These are phyloP conservation scores for Vitis hybrid DNA, from an alignment of 177 flowering plant genomes.

Conservation along the genomic window DNA sequence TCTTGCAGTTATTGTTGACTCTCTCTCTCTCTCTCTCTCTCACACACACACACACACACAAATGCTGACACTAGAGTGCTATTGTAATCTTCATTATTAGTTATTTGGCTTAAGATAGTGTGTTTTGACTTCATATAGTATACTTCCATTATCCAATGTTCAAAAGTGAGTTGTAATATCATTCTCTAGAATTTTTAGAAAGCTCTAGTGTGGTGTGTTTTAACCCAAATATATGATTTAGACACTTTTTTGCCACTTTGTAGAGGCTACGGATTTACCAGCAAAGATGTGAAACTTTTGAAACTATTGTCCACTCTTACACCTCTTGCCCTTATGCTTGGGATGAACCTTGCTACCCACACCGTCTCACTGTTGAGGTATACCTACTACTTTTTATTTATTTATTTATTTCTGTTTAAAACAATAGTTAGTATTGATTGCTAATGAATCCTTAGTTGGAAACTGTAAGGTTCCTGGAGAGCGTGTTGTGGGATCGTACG, in stretches of 20 bases:
- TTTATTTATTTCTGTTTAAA: neutral
- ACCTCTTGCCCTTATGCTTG: slow-evolving; percentile 87
- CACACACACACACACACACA: neutral
- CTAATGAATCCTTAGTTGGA: slow-evolving; percentile 12
- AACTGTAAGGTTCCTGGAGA: slow-evolving; percentile 78
- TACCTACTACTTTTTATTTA: neutral
- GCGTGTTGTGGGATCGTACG: slow-evolving; percentile 73
- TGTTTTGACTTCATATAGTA: neutral
- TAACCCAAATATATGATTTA: too few relatives aligned
- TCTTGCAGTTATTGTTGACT: neutral
- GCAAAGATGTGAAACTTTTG: slow-evolving; percentile 82
- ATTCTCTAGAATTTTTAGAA: neutral
- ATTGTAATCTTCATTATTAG: neutral
- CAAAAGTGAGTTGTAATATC: neutral
- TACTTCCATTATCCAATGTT: neutral
- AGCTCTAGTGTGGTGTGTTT: neutral
- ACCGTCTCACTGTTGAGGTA: slow-evolving; percentile 93
- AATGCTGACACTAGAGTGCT: neutral
- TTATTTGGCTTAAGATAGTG: neutral
- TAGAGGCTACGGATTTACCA: slow-evolving; percentile 85
- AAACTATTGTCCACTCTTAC: slow-evolving; percentile 72
- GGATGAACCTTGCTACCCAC: slow-evolving; percentile 98
- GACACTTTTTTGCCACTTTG: slow-evolving; percentile 18
- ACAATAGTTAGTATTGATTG: neutral
- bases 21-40: neutral